A percentile compares a stretch with the other conserved stretches of the same genome.
These are phyloP conservation scores for Maudiozyma pseudohumilis DNA, from an alignment of 805 yeast genomes.

Conservation along the genomic window DNA sequence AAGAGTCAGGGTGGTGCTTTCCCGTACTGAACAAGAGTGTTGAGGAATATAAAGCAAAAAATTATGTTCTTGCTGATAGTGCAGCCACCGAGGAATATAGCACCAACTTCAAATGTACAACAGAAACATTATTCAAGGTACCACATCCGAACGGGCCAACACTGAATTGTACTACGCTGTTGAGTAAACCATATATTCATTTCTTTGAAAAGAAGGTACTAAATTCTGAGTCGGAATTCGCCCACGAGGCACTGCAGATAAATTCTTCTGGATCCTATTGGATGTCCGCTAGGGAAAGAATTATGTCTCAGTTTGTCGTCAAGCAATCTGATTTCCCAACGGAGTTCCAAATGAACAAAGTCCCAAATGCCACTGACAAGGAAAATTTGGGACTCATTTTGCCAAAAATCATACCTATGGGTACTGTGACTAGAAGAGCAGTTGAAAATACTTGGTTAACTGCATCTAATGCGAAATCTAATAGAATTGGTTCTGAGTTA, in stretches of 20 bases:
- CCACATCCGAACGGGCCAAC: constrained; percentile 84
- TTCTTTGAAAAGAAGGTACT: constrained; percentile 66
- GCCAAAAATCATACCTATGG: constrained; percentile 85
- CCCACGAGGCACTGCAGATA: constrained; percentile 67
- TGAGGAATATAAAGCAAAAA: constrained; percentile 27
- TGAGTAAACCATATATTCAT: constrained; percentile 65
- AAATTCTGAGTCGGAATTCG: constrained; percentile 60
- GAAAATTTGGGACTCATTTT: constrained; percentile 57
- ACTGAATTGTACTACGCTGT: constrained; percentile 60
- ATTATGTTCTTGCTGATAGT: constrained; percentile 26
- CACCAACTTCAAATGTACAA: neutral
- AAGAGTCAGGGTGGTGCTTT: constrained; percentile 82
- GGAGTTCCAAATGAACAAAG: constrained; percentile 11
- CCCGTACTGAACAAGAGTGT: constrained; percentile 35
- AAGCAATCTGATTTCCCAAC: constrained; percentile 32
- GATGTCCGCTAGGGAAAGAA: constrained; percentile 83
- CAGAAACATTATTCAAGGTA: constrained; percentile 44
- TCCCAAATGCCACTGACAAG: neutral
- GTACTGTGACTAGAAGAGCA: constrained; percentile 92
- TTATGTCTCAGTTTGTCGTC: constrained; percentile 77
- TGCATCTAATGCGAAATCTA: constrained; percentile 84
- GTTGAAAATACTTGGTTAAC: constrained; percentile 97
- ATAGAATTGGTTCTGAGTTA: constrained; percentile 85
- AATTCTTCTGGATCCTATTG: constrained; percentile 83
- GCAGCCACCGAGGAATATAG: constrained; percentile 10